Percentiles rank a stretch among this genome's conserved stretches.
Evolutionary conservation across 306 rosid genomes (phyloP).

Genomic region (Cicer judaicum): DNA sequence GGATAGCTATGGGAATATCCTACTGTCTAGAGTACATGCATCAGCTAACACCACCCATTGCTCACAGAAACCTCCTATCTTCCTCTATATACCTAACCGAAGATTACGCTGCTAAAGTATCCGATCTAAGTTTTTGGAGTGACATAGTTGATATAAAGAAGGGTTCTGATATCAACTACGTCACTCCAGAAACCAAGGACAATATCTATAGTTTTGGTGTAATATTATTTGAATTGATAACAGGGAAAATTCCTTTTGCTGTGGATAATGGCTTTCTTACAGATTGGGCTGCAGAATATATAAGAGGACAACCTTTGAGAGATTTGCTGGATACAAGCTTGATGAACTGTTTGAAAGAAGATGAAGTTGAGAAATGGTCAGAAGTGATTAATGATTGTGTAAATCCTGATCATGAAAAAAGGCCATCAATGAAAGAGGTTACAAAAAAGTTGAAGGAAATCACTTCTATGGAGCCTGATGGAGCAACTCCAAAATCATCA

Average conservation of each 20-base stretch:
- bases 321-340: slow-evolving; percentile 78
- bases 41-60: slow-evolving; percentile 69
- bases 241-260: slow-evolving; percentile 69
- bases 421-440: slow-evolving; percentile 69
- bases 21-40: slow-evolving; percentile 90
- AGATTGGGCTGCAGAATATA: slow-evolving; percentile 71
- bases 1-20: slow-evolving; percentile 93
- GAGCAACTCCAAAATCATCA: slow-evolving; percentile 76
- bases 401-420: slow-evolving; percentile 55
- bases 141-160: slow-evolving; percentile 55
- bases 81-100: slow-evolving; percentile 82
- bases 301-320: slow-evolving; percentile 58
- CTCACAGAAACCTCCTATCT: slow-evolving; percentile 63
- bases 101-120: slow-evolving; percentile 87
- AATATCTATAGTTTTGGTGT: slow-evolving; percentile 83
- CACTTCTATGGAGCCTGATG: slow-evolving; percentile 76
- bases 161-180: slow-evolving; percentile 49
- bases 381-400: slow-evolving; percentile 65
- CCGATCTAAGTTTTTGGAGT: slow-evolving; percentile 76
- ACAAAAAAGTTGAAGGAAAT: slow-evolving; percentile 64
- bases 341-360: slow-evolving; percentile 54
- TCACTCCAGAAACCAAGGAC: slow-evolving; percentile 47
- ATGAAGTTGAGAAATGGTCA: slow-evolving; percentile 60
- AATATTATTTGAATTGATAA: slow-evolving; percentile 76
- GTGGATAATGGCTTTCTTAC: slow-evolving; percentile 55